Conservation (phyloP, 78 protist species). For the Dictyostelium purpureum region DNA sequence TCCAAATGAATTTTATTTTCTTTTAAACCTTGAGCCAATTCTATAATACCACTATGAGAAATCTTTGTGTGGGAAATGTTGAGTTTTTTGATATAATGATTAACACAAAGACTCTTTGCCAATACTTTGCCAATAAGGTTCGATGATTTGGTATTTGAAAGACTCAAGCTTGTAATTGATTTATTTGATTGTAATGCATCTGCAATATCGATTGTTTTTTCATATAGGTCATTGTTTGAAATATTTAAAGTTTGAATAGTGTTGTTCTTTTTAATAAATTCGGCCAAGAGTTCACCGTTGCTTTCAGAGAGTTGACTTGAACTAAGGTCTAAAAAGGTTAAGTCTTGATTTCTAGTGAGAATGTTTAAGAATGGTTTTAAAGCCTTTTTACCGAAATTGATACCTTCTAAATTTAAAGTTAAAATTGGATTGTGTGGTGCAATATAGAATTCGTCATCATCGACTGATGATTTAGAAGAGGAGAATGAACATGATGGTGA, state of each 20-base stretch:
- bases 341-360: conserved; percentile 45
- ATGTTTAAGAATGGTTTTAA: conserved; percentile 28
- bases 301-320: not conserved
- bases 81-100: not conserved
- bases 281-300: not conserved
- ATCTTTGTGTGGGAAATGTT: conserved; percentile 44
- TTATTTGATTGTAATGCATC: conserved; percentile 18
- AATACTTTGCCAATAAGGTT: conserved; percentile 68
- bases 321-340: conserved; percentile 7
- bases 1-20: conserved; percentile 27
- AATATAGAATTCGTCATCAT: conserved; percentile 1
- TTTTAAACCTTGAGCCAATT: conserved; percentile 6
- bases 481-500: conserved; percentile 1
- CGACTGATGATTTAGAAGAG: not conserved
- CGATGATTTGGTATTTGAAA: conserved; percentile 34
- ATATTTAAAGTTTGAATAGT: conserved; percentile 2
- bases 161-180: conserved; percentile 14
- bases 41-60: conserved; percentile 14
- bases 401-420: conserved; percentile 41
- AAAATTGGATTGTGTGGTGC: conserved; percentile 1
- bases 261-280: conserved; percentile 23
- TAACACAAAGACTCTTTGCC: not conserved
- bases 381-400: conserved; percentile 38
- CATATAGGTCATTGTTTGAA: conserved; percentile 46
- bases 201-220: conserved; percentile 25